Evolutionary conservation across 208 protist genomes (phyloP).

Genomic region (Tritrichomonas foetus): DNA sequence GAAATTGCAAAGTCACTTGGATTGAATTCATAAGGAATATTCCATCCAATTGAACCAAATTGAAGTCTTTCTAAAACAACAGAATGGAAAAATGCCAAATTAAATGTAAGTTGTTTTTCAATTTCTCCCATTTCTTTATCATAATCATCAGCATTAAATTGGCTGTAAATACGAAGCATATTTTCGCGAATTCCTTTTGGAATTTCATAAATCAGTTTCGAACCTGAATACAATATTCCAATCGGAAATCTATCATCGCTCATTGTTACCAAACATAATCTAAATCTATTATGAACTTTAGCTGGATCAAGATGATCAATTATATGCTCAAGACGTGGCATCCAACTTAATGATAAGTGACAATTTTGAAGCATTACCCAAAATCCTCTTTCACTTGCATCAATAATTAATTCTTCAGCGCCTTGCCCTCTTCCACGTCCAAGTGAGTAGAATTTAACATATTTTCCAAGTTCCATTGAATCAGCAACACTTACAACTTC

Average conservation of each 20-base stretch:
- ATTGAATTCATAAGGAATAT: slow-evolving; percentile 94
- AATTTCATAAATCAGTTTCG: slow-evolving; percentile 96
- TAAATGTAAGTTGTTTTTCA: slow-evolving; percentile 91
- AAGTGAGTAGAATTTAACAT: slow-evolving; percentile 88
- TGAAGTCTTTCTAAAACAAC: slow-evolving; percentile 92
- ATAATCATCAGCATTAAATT: slow-evolving; percentile 75
- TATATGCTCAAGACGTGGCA: slow-evolving; percentile 85
- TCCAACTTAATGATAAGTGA: slow-evolving; percentile 91
- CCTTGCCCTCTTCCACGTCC: slow-evolving; percentile 93
- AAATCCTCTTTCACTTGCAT: slow-evolving; percentile 49
- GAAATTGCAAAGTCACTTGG: slow-evolving; percentile 91
- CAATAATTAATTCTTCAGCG: slow-evolving; percentile 81
- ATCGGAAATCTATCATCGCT: slow-evolving; percentile 77
- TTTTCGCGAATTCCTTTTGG: slow-evolving; percentile 89
- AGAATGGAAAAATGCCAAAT: slow-evolving; percentile 94
- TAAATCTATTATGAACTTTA: slow-evolving; percentile 73
- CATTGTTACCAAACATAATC: slow-evolving; percentile 88
- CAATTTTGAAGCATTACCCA: slow-evolving; percentile 97
- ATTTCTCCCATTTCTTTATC: slow-evolving; percentile 86
- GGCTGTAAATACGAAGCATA: slow-evolving; percentile 67
- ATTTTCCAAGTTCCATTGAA: slow-evolving; percentile 78
- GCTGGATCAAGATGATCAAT: slow-evolving; percentile 51
- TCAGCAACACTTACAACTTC: slow-evolving; percentile 61
- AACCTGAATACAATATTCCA: slow-evolving; percentile 85
- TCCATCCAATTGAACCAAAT: slow-evolving; percentile 92